A percentile compares a stretch with the other conserved stretches of the same genome.
phyloP scores from a whole-genome alignment of 768 basidiomycete genomes.

The Russula sp. region DNA sequence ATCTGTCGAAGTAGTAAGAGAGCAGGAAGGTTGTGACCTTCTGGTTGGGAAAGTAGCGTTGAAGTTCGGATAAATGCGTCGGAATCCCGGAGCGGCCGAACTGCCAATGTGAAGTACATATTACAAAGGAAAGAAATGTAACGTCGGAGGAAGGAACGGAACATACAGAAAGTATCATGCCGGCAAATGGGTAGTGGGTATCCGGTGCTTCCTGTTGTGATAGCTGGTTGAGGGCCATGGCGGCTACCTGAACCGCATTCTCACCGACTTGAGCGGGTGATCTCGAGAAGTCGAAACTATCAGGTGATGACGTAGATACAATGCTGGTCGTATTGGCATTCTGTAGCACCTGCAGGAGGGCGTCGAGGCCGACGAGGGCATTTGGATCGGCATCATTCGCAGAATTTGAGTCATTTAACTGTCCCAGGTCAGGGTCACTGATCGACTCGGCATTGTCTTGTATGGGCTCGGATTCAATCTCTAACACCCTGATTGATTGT shows the following conservation, averaged over 20 bases:
- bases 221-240: conserved; percentile 20
- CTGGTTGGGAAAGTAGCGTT: conserved; percentile 22
- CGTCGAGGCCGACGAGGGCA: conserved; percentile 20
- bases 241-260: conserved; percentile 19
- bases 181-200: neutral
- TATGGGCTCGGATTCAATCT: neutral
- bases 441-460: neutral
- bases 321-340: neutral
- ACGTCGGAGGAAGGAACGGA: neutral
- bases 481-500: conserved; percentile 3
- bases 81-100: conserved; percentile 5
- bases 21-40: conserved; percentile 21
- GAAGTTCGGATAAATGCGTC: conserved; percentile 3
- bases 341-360: conserved; percentile 21
- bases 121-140: neutral
- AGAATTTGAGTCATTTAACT: neutral
- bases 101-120: neutral
- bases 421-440: conserved; percentile 1
- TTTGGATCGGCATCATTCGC: conserved; percentile 9
- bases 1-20: conserved; percentile 22
- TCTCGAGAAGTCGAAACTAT: conserved; percentile 1
- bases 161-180: conserved; percentile 5
- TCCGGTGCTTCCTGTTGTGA: conserved; percentile 18
- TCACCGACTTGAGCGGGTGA: conserved; percentile 1
- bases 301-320: neutral